Evolutionary conservation across 2,329 filamentous ascomycete species (phyloP), one percentile per base, ranked within the genome.

Genomic region (Emergomyces africanus): DNA sequence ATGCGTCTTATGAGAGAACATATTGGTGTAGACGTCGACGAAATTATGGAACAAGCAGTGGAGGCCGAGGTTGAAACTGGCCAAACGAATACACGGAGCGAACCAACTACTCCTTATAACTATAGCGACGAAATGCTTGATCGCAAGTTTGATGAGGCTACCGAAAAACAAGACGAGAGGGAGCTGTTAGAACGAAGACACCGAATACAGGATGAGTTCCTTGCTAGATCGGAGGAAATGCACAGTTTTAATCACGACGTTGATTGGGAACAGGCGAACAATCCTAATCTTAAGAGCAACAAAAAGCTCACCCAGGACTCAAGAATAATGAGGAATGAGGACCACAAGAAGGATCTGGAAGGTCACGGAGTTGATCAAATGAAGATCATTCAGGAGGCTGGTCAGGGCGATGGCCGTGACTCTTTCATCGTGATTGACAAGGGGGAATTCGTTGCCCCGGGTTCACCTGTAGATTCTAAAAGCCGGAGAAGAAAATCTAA

Each of bases 1-100:
- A 84, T 91, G 48, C 84, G 90, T 69, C 82, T 96, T 63, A 96
- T 90, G 84, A 84, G 91, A 66, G 95, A 96, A 76, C 92, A 96
- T 70, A 81, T 96, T 1, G 92, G 92, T 49, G 42, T 65, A 28
- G 62, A 97, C 68, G 90, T 96, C 3, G 94, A 99, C 71, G 88
- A 89, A 67, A 86, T 96, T 61, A 83, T 89, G 68, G 89, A 94
- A 68, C 84, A 92, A 62, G 86, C 90, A 64, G 81, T 86, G 56
- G 80, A 83, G 64, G 82, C 83, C 33, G 86, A 90, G 66, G 72
- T 83, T 28, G 55, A 66, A 54, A 23, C 59, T 41, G 28, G 35
- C 25, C n/a, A 58, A 42, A 23, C 25, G 10, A 58, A 54, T 37
- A 57, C 28, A 59, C 60, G 54, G 59, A n/a, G 37, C 18, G 46